Conservation (phyloP, 1,284 basidiomycete genomes). For the Bjerkandera adusta region DNA sequence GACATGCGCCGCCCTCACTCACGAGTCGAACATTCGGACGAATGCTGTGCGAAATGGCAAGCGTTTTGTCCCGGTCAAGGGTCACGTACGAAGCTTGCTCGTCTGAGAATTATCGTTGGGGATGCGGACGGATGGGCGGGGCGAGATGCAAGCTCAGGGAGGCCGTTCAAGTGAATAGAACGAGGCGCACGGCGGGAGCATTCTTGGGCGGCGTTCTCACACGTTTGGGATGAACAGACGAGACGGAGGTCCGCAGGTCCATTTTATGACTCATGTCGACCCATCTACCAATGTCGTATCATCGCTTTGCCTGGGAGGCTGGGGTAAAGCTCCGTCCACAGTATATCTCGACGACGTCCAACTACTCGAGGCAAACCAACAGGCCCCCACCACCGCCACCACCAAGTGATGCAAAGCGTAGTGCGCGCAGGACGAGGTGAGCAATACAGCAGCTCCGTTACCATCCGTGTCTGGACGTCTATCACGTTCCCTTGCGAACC, state of each 20-base stretch:
- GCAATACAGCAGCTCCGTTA: background rate
- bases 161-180: no score
- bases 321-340: background rate
- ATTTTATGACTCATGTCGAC: background rate
- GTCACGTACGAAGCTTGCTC: no score
- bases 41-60: no score
- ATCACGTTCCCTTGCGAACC: background rate
- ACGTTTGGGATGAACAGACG: no score
- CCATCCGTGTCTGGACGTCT: constrained; percentile 1
- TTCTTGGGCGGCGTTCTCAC: no score
- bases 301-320: background rate
- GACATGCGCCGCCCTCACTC: no score
- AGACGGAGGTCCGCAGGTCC: background rate
- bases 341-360: background rate
- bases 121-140: no score
- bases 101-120: no score
- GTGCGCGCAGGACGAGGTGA: constrained; percentile 4
- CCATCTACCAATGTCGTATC: background rate
- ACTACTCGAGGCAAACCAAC: background rate
- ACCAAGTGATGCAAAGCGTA: constrained; percentile 1
- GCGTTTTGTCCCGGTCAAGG: no score
- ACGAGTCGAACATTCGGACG: no score
- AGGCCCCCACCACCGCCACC: background rate
- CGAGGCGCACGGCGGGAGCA: no score
- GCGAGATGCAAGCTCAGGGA: no score